Evolutionary conservation across 2,329 filamentous ascomycete genomes (phyloP), one percentile per base, ranked within the genome.

Genomic region (Knoxdaviesia proteae): DNA sequence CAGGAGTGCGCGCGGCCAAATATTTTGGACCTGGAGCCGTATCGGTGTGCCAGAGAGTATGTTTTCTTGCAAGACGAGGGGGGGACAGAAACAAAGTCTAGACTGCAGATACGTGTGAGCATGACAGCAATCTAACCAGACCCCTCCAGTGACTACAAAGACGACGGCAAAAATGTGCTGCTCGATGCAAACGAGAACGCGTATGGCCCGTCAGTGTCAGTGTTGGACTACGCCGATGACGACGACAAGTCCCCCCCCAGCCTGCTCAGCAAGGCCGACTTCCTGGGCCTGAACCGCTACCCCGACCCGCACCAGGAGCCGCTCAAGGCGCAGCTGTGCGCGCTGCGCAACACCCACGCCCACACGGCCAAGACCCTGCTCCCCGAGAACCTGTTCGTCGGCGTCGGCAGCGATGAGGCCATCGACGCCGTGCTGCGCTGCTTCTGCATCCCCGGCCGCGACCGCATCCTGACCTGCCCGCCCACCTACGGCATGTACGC

Each of bases 401-500:
- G 90, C 47, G 87, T 96, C 38, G 90, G 90, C 48, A 93, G 83
- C 47, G 90, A 98, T 58, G 90, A 98, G 68, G 88, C 84, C 48
- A 94, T 98, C 56, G 90, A 98, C 61, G 84, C 84, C 5, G 71
- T 98, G 36, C 71, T 98, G 46, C 80, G 90, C 42, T 90, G 83
- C 60, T 98, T 98, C 65, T 98, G 90, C 62, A 65, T 75, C 2
- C 90, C 90, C 1, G 84, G 80, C 39, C 70, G 69, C 49, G 90
- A 98, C 61, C 84, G 82, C 56, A 92, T 98, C 56, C 71, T 98
- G 34, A 88, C 84, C 37, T 96, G 88, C 55, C 90, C 90, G 11
- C 90, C 90, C 1, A 98, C 90, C 1, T 98, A 98, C 58, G 90
- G 90, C 62, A 98, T 98, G 90, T 98, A 98, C 65, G 68, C 75